Percentiles rank a stretch among this genome's conserved stretches.
phyloP scores from a whole-genome alignment of 2,329 filamentous ascomycete species.

The Pseudocercospora musae region DNA sequence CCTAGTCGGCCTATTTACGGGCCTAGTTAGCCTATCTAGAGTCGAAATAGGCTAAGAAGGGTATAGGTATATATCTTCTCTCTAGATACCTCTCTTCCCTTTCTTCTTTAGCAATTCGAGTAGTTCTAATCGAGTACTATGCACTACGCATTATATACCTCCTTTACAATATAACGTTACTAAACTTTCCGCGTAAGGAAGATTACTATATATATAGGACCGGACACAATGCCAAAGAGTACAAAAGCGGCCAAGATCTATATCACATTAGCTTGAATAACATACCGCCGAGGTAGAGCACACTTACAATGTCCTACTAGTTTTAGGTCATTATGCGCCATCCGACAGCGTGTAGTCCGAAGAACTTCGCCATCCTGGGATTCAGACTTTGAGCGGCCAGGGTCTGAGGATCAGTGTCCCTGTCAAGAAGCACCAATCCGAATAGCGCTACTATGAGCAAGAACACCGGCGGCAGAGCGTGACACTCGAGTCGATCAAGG shows the following conservation, averaged over 20 bases:
- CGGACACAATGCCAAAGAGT: slow-evolving; percentile 3
- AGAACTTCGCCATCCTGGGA: slow-evolving; percentile 1
- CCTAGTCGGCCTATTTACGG: too few species aligned
- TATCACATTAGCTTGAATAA: not conserved
- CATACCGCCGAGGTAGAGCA: not conserved
- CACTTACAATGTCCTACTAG: slow-evolving; percentile 8
- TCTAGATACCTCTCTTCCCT: too few species aligned
- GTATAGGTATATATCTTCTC: too few species aligned
- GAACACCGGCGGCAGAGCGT: slow-evolving; percentile 1
- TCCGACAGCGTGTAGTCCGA: slow-evolving; percentile 8
- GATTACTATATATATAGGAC: not conserved
- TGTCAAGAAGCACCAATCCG: slow-evolving; percentile 6
- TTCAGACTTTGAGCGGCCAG: not conserved
- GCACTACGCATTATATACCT: too few species aligned
- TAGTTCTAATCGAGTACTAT: too few species aligned
- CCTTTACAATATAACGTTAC: too few species aligned
- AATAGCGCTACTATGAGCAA: slow-evolving; percentile 2
- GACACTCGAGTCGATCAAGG: slow-evolving; percentile 6
- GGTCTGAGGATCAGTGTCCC: not conserved
- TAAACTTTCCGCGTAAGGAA: not conserved
- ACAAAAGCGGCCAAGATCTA: slow-evolving; percentile 8
- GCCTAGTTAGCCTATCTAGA: too few species aligned
- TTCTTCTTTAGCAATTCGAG: too few species aligned
- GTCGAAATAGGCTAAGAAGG: too few species aligned
- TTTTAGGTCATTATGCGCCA: slow-evolving; percentile 9